Evolutionary conservation across 495 filamentous ascomycete species (phyloP), one percentile per base, ranked within the genome.

Genomic region (Aspergillus coremiiformis): DNA sequence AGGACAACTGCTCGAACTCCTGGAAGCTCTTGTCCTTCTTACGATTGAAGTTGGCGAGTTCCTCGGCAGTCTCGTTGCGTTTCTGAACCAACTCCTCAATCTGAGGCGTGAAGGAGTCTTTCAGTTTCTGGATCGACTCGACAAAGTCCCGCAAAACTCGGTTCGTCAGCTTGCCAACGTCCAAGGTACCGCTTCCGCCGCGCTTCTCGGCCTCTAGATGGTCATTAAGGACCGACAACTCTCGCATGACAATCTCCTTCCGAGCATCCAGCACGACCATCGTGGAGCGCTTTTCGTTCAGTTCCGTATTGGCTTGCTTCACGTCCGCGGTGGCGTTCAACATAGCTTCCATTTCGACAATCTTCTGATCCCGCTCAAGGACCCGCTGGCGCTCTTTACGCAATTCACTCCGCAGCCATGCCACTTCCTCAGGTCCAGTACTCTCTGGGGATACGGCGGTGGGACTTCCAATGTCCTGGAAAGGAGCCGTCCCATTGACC

Each of bases 231-330:
- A 90, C 84, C 52, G 91, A 86, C 20, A 99, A 77, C 63, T 99
- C 91, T 19, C 89, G 84, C 50, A 99, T 81, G 61, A 96, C 90
- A 57, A 96, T 90, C 66, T 99, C 94, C 22, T 90, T 86, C 68
- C 95, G 87, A 1, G 90, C 89, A 66, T 97, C 92, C 19, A 99
- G 75, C 10, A 91, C 86, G n/a, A 93, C 91, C 61, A 99, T 90
- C 1, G 92, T 97, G 54, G 91, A 95, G 41, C 93, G 81, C 73
- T 97, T 97, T 68, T 97, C 90, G 29, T 86, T 78, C 11, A 99
- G 73, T 60, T 90, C 91, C 37, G 84, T 89, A 61, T 91, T 90
- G 24, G 93, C 79, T 51, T 82, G 84, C 63, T 90, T 89, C 29
- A 95, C 82, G 57, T 90, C 88, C 20, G 85, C 86, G 17, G 85